Percentiles rank a stretch among this genome's conserved stretches.
Conservation (phyloP, 2,329 filamentous ascomycete species). For the Arthrobotrys sinensis region DNA sequence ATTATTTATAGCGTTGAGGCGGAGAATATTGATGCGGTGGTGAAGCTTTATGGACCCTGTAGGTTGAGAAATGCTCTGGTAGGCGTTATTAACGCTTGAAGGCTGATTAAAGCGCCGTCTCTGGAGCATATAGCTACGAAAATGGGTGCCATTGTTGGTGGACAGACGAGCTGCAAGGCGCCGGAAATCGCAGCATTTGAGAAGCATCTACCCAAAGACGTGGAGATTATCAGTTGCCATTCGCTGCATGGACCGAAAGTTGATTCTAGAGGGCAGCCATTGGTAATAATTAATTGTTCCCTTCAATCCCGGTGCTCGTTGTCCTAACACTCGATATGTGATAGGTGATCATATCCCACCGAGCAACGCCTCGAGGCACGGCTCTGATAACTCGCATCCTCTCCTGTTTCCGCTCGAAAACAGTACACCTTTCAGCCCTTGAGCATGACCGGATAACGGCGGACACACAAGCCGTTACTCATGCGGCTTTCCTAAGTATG, state of each 20-base stretch:
- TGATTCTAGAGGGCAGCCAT: slow-evolving; percentile 87
- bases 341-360: slow-evolving; percentile 88
- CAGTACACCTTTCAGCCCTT: slow-evolving; percentile 87
- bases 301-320: neutral
- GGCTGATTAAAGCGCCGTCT: neutral
- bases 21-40: slow-evolving; percentile 87
- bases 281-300: slow-evolving; percentile 73
- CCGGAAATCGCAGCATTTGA: slow-evolving; percentile 96
- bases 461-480: slow-evolving; percentile 97
- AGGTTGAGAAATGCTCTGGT: slow-evolving; percentile 68
- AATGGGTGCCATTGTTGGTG: slow-evolving; percentile 92
- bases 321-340: neutral
- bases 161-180: slow-evolving; percentile 97
- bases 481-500: slow-evolving; percentile 97
- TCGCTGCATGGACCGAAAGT: slow-evolving; percentile 95
- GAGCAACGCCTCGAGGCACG: slow-evolving; percentile 82
- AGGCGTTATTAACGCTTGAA: neutral
- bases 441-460: slow-evolving; percentile 97
- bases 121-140: slow-evolving; percentile 80
- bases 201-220: slow-evolving; percentile 85
- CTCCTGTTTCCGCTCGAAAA: slow-evolving; percentile 85
- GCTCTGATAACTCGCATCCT: slow-evolving; percentile 85
- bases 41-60: slow-evolving; percentile 93
- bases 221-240: slow-evolving; percentile 95
- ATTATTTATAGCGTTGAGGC: slow-evolving; percentile 99